A percentile compares a stretch with the other conserved stretches of the same genome.
phyloP scores from a whole-genome alignment of 352 stramenopile genomes.

The Globisporangium alternatum region DNA sequence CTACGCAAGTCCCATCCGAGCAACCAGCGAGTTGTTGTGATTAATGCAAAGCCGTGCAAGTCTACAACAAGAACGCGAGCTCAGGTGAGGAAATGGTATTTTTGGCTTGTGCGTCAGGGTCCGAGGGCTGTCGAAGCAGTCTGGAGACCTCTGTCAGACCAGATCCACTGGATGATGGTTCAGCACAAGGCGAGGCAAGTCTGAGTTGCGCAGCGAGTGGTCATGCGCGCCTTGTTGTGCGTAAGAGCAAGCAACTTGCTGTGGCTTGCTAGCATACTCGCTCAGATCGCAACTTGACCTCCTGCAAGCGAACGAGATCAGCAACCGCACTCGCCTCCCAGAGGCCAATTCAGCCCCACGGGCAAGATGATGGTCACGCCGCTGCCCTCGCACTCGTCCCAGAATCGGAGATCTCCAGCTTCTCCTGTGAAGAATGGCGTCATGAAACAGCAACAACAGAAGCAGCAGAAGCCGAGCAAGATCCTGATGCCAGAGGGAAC shows the following conservation, averaged over 20 bases:
- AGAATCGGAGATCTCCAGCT: background rate
- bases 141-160: conserved; percentile 1
- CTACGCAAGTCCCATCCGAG: conserved; percentile 7
- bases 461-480: conserved; percentile 10
- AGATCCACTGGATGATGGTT: conserved; percentile 3
- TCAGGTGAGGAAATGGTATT: conserved; percentile 4
- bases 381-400: conserved; percentile 10
- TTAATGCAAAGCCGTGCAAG: background rate
- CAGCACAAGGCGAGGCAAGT: background rate
- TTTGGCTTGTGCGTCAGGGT: background rate
- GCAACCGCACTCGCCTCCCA: conserved; percentile 1
- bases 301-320: background rate
- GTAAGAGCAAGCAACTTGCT: background rate
- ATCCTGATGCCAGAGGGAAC: background rate
- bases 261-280: background rate
- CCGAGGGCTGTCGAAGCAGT: background rate
- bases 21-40: background rate
- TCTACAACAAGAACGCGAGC: background rate
- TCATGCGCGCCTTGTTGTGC: background rate
- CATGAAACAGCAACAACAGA: background rate
- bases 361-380: conserved; percentile 24
- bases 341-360: background rate
- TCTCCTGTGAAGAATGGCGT: conserved; percentile 1
- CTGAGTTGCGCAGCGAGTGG: too few species aligned
- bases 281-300: conserved; percentile 7